Conservation (phyloP, 2,329 filamentous ascomycete species). For the Fusarium metavorans region DNA sequence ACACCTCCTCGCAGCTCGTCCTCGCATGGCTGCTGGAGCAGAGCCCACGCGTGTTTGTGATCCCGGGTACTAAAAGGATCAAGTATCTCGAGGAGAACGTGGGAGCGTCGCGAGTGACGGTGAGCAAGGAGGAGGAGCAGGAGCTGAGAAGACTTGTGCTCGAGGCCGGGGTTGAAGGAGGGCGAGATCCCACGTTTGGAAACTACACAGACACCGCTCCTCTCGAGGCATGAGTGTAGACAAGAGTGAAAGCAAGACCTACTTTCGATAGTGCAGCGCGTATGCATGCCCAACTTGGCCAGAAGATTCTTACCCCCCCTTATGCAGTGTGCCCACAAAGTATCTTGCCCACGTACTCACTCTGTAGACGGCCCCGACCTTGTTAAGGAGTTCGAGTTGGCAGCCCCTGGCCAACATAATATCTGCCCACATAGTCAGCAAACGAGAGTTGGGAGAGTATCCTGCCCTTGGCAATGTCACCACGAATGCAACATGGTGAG, state of each 20-base stretch:
- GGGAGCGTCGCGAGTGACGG: slow-evolving; percentile 46
- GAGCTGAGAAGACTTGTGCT: slow-evolving; percentile 47
- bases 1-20: slow-evolving; percentile 68
- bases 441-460: background rate
- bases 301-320: background rate
- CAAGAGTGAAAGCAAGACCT: background rate
- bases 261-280: slow-evolving; percentile 13
- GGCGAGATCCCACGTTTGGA: slow-evolving; percentile 37
- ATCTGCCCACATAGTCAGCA: slow-evolving; percentile 32
- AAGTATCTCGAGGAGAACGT: slow-evolving; percentile 62
- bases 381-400: slow-evolving; percentile 15
- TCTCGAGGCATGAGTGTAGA: slow-evolving; percentile 14
- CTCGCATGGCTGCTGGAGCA: slow-evolving; percentile 74
- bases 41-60: slow-evolving; percentile 71
- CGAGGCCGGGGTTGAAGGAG: slow-evolving; percentile 45
- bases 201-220: slow-evolving; percentile 34
- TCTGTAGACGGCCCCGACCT: slow-evolving; percentile 14
- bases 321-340: slow-evolving; percentile 32
- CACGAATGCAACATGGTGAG: slow-evolving; percentile 21
- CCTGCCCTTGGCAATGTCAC: background rate
- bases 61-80: slow-evolving; percentile 62
- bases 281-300: slow-evolving; percentile 4
- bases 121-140: slow-evolving; percentile 51
- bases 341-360: slow-evolving; percentile 22
- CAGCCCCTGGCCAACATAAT: slow-evolving; percentile 33